These are phyloP conservation scores for Rusavskia elegans DNA, from an alignment of 495 filamentous ascomycete species.

Conservation along the genomic window DNA sequence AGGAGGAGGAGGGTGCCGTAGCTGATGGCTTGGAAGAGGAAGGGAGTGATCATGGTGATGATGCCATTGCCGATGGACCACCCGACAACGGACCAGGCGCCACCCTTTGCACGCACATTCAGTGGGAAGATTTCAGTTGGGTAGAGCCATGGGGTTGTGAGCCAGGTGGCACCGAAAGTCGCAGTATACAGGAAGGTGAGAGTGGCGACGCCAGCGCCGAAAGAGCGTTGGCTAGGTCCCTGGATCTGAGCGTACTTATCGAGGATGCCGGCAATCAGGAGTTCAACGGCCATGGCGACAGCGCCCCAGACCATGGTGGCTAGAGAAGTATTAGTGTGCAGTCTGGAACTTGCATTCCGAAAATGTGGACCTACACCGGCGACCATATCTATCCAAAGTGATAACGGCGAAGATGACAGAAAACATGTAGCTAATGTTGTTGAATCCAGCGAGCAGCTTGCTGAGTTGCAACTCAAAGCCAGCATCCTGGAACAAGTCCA, in stretches of 20 bases:
- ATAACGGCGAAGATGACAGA: conserved; percentile 40
- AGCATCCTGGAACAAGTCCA: conserved; percentile 25
- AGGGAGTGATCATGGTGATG: conserved; percentile 35
- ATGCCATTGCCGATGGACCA: conserved; percentile 41
- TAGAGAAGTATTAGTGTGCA: background rate
- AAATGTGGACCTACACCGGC: conserved; percentile 6
- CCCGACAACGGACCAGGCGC: conserved; percentile 39
- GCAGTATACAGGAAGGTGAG: conserved; percentile 40
- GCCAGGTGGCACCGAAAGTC: conserved; percentile 38
- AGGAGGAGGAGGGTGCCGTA: conserved; percentile 38
- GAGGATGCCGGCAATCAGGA: conserved; percentile 14
- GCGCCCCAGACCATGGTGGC: conserved; percentile 31
- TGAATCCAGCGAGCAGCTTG: conserved; percentile 35
- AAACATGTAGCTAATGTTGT: conserved; percentile 37
- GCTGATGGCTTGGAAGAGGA: conserved; percentile 27
- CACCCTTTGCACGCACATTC: conserved; percentile 36
- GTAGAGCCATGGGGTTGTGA: conserved; percentile 36
- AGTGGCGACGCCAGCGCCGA: conserved; percentile 26
- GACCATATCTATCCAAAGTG: conserved; percentile 13
- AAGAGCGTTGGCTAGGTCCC: conserved; percentile 13
- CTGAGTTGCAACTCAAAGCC: conserved; percentile 29
- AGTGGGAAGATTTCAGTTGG: conserved; percentile 37
- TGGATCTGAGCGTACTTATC: conserved; percentile 13
- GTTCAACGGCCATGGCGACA: conserved; percentile 23
- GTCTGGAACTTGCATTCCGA: background rate